Evolutionary conservation across 345 rosid species (phyloP).

Genomic region (Fremontodendron californicum): DNA sequence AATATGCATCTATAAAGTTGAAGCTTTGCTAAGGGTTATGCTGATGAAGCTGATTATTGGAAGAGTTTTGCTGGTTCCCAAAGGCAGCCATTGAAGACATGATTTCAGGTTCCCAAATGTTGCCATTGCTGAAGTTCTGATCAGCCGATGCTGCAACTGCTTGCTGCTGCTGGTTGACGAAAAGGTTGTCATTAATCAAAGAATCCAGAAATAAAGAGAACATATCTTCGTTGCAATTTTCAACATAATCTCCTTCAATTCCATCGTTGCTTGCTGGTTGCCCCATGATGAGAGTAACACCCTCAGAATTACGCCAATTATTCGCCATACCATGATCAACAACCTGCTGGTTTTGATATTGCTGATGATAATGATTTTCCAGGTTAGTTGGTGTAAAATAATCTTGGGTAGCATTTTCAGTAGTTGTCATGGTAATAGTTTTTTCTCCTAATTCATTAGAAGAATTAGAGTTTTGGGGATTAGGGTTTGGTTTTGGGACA

Average conservation of each 20-base stretch:
- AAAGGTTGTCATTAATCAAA: constrained; percentile 46
- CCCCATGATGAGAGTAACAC: constrained; percentile 1
- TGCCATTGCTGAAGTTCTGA: not conserved
- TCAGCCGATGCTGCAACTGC: not conserved
- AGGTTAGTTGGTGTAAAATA: not conserved
- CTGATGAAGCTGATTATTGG: not conserved
- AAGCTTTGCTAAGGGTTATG: not conserved
- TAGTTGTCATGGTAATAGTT: not conserved
- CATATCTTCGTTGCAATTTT: constrained; percentile 46
- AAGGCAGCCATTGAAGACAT: constrained; percentile 17
- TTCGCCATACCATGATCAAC: not conserved
- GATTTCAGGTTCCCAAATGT: constrained; percentile 22
- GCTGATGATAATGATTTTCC: constrained; percentile 11
- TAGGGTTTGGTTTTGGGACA: constrained; percentile 22
- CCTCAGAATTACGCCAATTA: constrained; percentile 5
- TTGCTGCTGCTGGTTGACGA: constrained; percentile 21
- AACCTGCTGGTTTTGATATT: not conserved
- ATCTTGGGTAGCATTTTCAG: not conserved
- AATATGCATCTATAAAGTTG: not conserved
- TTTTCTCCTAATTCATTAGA: not conserved
- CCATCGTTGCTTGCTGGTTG: constrained; percentile 16
- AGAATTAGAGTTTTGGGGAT: constrained; percentile 25
- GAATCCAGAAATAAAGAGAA: constrained; percentile 67
- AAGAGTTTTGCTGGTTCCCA: constrained; percentile 11
- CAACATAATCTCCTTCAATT: constrained; percentile 15